These are phyloP conservation scores for Zygotorulaspora mrakii DNA, from an alignment of 1,139 yeast genomes.

Conservation along the genomic window DNA sequence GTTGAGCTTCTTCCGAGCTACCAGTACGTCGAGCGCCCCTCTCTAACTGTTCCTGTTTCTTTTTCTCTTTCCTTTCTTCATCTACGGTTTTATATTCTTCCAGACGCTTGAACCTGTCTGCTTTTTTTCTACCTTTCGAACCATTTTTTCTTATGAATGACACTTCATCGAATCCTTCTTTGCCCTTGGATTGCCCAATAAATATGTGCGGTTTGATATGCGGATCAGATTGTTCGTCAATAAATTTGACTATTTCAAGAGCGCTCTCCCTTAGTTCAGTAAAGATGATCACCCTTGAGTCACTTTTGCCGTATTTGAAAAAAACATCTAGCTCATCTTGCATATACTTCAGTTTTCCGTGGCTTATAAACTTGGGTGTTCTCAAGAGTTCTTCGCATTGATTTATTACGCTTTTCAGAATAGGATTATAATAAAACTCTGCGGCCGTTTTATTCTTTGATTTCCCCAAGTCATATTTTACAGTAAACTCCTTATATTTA, in stretches of 20 bases:
- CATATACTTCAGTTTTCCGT: conserved; percentile 67
- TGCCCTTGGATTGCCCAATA: conserved; percentile 74
- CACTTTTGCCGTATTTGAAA: conserved; percentile 42
- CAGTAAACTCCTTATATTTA: conserved; percentile 54
- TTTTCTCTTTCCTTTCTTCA: conserved; percentile 30
- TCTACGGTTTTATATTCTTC: conserved; percentile 32
- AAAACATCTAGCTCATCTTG: conserved; percentile 56
- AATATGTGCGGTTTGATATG: conserved; percentile 74
- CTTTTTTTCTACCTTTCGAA: conserved; percentile 42
- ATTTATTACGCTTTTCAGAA: conserved; percentile 44
- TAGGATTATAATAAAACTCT: conserved; percentile 52
- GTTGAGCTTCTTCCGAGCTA: conserved; percentile 44
- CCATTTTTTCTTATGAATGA: conserved; percentile 42
- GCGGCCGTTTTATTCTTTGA: conserved; percentile 57
- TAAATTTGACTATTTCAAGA: conserved; percentile 68
- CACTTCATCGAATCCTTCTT: conserved; percentile 59
- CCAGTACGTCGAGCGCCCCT: conserved; percentile 40
- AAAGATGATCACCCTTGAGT: conserved; percentile 78
- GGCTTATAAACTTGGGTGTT: conserved; percentile 53
- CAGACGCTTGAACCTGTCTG: conserved; percentile 36
- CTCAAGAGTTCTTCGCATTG: conserved; percentile 45
- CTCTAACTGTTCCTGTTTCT: conserved; percentile 34
- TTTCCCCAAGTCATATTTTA: conserved; percentile 49
- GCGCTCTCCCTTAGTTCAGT: conserved; percentile 90
- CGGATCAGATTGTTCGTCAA: conserved; percentile 45